phyloP scores from a whole-genome alignment of 768 basidiomycete species.

The Porpolomopsis calyptriformis region DNA sequence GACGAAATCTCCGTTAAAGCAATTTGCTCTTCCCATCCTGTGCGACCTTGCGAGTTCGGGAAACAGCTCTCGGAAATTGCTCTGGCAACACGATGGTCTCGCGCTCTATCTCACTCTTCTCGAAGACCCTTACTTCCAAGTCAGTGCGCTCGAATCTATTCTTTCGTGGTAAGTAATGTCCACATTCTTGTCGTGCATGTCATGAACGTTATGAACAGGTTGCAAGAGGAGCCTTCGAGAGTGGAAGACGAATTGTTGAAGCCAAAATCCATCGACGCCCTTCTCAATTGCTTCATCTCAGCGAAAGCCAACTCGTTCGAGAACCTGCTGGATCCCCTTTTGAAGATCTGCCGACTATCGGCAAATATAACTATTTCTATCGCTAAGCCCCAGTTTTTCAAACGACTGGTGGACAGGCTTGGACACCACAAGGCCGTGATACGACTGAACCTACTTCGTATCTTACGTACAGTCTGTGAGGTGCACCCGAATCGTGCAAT shows the following conservation, averaged over 20 bases:
- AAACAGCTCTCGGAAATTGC: conserved; percentile 77
- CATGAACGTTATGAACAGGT: conserved; percentile 36
- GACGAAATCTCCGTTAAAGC: conserved; percentile 84
- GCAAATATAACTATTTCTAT: conserved; percentile 62
- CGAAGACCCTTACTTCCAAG: conserved; percentile 84
- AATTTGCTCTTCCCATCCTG: conserved; percentile 92
- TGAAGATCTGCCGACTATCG: conserved; percentile 84
- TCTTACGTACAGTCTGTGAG: conserved; percentile 80
- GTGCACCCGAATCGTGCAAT: conserved; percentile 77
- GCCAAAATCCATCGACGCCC: conserved; percentile 47
- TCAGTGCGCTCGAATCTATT: conserved; percentile 83
- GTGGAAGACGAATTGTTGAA: conserved; percentile 85
- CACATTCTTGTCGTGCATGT: not conserved
- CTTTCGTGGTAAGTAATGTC: conserved; percentile 61
- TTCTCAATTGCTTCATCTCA: conserved; percentile 71
- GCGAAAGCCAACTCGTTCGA: conserved; percentile 89
- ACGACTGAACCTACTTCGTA: conserved; percentile 78
- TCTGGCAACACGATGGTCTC: conserved; percentile 95
- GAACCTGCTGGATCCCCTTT: conserved; percentile 81
- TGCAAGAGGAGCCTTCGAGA: conserved; percentile 89
- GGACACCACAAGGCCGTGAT: conserved; percentile 74
- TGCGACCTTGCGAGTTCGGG: conserved; percentile 95
- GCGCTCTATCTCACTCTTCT: conserved; percentile 66
- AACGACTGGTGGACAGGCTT: conserved; percentile 76
- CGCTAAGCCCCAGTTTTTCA: conserved; percentile 76